Percentiles rank a stretch among this genome's conserved stretches.
Conservation (phyloP, 257 asterid genomes). For the Mitragyna speciosa region DNA sequence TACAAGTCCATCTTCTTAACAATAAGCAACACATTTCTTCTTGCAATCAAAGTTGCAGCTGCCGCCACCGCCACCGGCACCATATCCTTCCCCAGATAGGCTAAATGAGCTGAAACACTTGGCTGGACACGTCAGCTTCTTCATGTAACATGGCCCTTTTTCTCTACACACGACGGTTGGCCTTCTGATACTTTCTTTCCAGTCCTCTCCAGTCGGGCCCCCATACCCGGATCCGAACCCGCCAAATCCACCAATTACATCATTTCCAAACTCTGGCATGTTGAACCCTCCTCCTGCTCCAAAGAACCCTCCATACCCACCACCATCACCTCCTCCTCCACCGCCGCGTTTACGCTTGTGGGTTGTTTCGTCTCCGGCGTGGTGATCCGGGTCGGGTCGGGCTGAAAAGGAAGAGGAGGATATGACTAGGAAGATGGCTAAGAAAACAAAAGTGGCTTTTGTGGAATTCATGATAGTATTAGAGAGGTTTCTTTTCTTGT, state of each 20-base stretch:
- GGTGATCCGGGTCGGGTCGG: constrained; percentile 27
- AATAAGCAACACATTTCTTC: constrained; percentile 69
- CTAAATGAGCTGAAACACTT: constrained; percentile 75
- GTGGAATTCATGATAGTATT: constrained; percentile 35
- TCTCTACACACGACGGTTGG: constrained; percentile 49
- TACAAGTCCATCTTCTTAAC: constrained; percentile 23
- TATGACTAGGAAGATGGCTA: constrained; percentile 33
- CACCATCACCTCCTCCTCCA: neutral
- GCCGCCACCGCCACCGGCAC: constrained; percentile 90
- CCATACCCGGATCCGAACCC: constrained; percentile 76
- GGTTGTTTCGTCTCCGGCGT: neutral
- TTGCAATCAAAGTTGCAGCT: constrained; percentile 83
- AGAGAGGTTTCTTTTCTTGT: constrained; percentile 1
- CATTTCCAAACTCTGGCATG: constrained; percentile 68
- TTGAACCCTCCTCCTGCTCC: constrained; percentile 58
- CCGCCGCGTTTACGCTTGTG: neutral
- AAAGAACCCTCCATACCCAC: constrained; percentile 42
- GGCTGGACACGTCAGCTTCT: constrained; percentile 75
- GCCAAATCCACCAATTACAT: constrained; percentile 50
- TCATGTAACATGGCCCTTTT: constrained; percentile 73
- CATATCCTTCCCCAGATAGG: constrained; percentile 78
- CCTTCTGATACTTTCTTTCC: constrained; percentile 45
- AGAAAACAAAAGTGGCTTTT: constrained; percentile 17
- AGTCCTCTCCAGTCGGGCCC: constrained; percentile 65
- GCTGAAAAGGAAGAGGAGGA: constrained; percentile 34